Evolutionary conservation across 192 early-diverging fungal genomes (phyloP).

Genomic region (Geranomyces michiganensis): DNA sequence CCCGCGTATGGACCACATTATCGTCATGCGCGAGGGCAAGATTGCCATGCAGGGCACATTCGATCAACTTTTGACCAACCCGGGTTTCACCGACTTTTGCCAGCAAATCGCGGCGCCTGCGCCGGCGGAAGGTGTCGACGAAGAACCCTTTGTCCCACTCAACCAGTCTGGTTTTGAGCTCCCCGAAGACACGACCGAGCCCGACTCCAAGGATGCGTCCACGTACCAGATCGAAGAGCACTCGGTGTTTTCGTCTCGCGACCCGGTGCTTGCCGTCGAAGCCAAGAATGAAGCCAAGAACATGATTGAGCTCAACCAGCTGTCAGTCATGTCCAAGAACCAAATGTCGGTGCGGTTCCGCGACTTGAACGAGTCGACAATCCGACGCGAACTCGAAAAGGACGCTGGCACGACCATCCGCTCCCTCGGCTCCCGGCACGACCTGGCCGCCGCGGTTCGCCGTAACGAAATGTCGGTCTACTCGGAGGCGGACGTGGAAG

Average conservation of each 20-base stretch:
- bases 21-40: slow-evolving; percentile 60
- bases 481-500: slow-evolving; percentile 36
- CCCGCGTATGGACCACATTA: slow-evolving; percentile 58
- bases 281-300: slow-evolving; percentile 35
- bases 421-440: slow-evolving; percentile 52
- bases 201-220: slow-evolving; percentile 1
- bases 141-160: slow-evolving; percentile 33
- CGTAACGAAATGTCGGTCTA: slow-evolving; percentile 68
- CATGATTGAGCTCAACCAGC: slow-evolving; percentile 54
- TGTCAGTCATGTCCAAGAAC: slow-evolving; percentile 44
- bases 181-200: slow-evolving; percentile 10
- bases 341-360: slow-evolving; percentile 53
- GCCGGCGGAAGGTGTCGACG: slow-evolving; percentile 36
- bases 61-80: slow-evolving; percentile 48
- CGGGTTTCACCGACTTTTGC: slow-evolving; percentile 27
- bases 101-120: slow-evolving; percentile 5
- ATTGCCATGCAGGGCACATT: slow-evolving; percentile 57
- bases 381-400: slow-evolving; percentile 62
- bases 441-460: slow-evolving; percentile 55
- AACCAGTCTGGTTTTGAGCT: slow-evolving; percentile 34
- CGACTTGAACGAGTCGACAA: slow-evolving; percentile 62
- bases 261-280: background rate
- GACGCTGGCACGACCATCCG: slow-evolving; percentile 53
- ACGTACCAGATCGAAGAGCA: slow-evolving; percentile 22
- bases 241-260: background rate